Base-by-base conservation (phyloP, 2,329 filamentous ascomycete genomes). In the Thielaviopsis populi region DNA sequence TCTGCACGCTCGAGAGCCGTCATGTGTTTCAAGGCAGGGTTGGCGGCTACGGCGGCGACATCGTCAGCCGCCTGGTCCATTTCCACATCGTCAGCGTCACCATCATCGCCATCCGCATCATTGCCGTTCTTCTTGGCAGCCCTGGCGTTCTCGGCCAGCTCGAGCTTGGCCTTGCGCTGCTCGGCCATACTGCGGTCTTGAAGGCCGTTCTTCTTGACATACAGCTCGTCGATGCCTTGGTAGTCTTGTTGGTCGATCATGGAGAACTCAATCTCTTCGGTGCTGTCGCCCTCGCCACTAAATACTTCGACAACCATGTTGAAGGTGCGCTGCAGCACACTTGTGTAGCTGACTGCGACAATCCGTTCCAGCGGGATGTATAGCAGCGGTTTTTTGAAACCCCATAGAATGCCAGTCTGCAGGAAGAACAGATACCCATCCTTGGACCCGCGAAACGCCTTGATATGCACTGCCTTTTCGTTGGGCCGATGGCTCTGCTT, bases 171-270 rank as follows among this genome's bases (percentile, higher is more conserved):
- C 69, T 84, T 84, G 61, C 85, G 74, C 70, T 82, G 80, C 70
- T 87, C 84, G 0, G 84, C 84, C 83, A 88, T 83, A 69, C 84
- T 87, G 66, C 82, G 76, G 69, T 88, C 84, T 67, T 86, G 82
- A 30, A 88, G 75, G 0, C 80, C 77, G 68, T 87, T 80, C 10
- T 77, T 77, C 69, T 80, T 79, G 58, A 87, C 77, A 69, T 85
- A 88, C n/a, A 70, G 71, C 67, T 81, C 78, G 68, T 86, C 83
- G 66, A 88, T 87, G 24, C 79, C 81, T 3, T 74, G 75, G 66
- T 85, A 87, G 69, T 88, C 83, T 67, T 83, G 82, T 72, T 88
- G 84, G 68, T 88, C 85, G 19, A 88, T 71, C 85, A 87, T 87
- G 43, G 77, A 77, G 67, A 87, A 87, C 70, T 87, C 84, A 24